phyloP scores from a whole-genome alignment of 192 early-diverging fungal genomes.

The Chytriomyces sp. region DNA sequence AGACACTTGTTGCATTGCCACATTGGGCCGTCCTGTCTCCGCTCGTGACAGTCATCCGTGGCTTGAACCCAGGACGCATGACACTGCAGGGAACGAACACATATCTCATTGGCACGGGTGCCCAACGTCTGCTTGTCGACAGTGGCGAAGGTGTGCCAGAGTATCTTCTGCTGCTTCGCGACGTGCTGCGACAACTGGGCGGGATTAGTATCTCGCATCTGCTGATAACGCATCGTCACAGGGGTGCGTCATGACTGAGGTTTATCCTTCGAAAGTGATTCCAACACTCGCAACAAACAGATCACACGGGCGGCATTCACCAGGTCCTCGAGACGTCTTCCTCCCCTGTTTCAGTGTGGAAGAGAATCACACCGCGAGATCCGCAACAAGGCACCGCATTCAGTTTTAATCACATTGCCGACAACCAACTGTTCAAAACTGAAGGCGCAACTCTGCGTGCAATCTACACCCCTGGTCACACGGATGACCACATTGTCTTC shows the following conservation, averaged over 20 bases:
- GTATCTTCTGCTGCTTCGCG: slow-evolving; percentile 63
- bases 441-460: slow-evolving; percentile 67
- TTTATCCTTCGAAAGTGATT: neutral
- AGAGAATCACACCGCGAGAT: slow-evolving; percentile 12
- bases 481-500: slow-evolving; percentile 78
- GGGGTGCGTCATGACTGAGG: slow-evolving; percentile 32
- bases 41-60: slow-evolving; percentile 54
- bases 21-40: neutral
- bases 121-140: slow-evolving; percentile 73
- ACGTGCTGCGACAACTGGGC: slow-evolving; percentile 54
- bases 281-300: slow-evolving; percentile 1
- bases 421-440: slow-evolving; percentile 67
- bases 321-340: slow-evolving; percentile 23
- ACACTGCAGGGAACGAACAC: slow-evolving; percentile 89
- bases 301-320: slow-evolving; percentile 77
- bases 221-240: slow-evolving; percentile 81
- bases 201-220: slow-evolving; percentile 63
- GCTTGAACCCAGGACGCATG: slow-evolving; percentile 77
- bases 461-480: slow-evolving; percentile 83
- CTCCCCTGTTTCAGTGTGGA: slow-evolving; percentile 7
- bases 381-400: neutral
- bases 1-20: neutral
- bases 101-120: slow-evolving; percentile 81
- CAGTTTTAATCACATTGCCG: slow-evolving; percentile 46
- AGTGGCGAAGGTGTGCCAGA: slow-evolving; percentile 78